Base-by-base conservation (phyloP, 257 asterid genomes). In the Penstemon barbatus region DNA sequence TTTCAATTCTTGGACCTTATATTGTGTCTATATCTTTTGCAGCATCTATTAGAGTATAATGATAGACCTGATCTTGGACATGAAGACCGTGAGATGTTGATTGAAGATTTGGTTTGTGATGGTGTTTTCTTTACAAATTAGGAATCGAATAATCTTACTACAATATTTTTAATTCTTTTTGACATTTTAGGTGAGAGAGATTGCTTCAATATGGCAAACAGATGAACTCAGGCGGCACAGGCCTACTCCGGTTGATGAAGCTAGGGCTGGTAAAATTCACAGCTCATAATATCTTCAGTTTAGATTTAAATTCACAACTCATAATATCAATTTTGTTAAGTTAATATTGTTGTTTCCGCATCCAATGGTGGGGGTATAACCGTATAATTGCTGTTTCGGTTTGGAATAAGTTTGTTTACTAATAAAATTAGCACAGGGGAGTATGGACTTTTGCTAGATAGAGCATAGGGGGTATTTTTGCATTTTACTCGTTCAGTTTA, bases 181-280 rank as follows among this genome's bases (percentile, higher is more conserved):
- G 41, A 53, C 61, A 36, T 71, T 66, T 49, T 65, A 92, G 98
- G 91, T 83, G 71, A 80, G 99, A 84, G 97, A 93, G 89, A 88
- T 93, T 73, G 83, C 91, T 80, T 85, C 99, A 37, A 84, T 93
- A 72, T 93, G 99, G 99, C 97, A 88, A 82, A 93, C 99, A 4
- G 99, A 93, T 80, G 99, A 93, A 82, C 89, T 93, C 49, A 87
- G 97, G 80, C 94, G 99, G 66, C 99, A 93, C 78, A 88, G 81
- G 74, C 99, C 99, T 70, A 93, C 98, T 66, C 96, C 99, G 44
- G 97, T 93, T 59, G 99, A 93, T 79, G 99, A 93, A 87, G 99
- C 99, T 57, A 84, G 96, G 79, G 99, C 99, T 39, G 99, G 99
- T 90, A 79, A 71, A 55, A 53, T 74, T 49, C 19, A 36, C 25